Conservation (phyloP, 2,329 filamentous ascomycete genomes). For the Colletotrichum sp. region DNA sequence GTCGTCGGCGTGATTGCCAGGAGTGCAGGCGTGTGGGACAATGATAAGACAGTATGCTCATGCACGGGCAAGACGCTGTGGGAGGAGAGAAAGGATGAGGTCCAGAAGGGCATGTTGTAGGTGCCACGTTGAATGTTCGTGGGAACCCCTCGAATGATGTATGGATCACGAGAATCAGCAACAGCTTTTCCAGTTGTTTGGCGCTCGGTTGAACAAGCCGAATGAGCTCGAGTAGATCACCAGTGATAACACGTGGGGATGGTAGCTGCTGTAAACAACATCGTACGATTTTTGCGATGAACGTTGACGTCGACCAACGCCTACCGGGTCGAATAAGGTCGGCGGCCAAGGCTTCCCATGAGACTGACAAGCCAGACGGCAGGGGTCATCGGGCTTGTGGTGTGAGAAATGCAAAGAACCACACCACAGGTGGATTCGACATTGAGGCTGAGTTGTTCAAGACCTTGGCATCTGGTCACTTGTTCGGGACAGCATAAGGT, state of each 20-base stretch:
- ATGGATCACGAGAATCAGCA: not conserved
- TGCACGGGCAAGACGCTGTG: constrained; percentile 98
- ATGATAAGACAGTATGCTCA: constrained; percentile 97
- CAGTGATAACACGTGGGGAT: constrained; percentile 13
- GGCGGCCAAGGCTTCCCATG: not conserved
- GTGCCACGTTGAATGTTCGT: not conserved
- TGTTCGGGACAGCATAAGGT: not conserved
- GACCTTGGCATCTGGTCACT: constrained; percentile 8
- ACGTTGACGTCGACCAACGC: not conserved
- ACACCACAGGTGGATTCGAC: constrained; percentile 2
- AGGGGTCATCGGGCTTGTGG: not conserved
- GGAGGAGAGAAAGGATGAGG: constrained; percentile 93
- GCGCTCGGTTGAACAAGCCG: constrained; percentile 8
- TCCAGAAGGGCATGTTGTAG: constrained; percentile 82
- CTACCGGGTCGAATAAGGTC: not conserved
- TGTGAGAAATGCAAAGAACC: constrained; percentile 1
- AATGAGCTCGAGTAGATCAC: constrained; percentile 14
- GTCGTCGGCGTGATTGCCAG: constrained; percentile 92
- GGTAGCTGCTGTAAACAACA: constrained; percentile 10
- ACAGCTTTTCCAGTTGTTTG: not conserved
- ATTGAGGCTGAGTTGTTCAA: constrained; percentile 7
- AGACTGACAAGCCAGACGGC: not conserved
- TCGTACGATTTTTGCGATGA: constrained; percentile 23
- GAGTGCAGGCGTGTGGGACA: constrained; percentile 98
- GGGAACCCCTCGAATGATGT: constrained; percentile 3